A percentile compares a stretch with the other conserved stretches of the same genome.
Conservation (phyloP, 148 eudicot genomes). For the Vaccinium corymbosum region DNA sequence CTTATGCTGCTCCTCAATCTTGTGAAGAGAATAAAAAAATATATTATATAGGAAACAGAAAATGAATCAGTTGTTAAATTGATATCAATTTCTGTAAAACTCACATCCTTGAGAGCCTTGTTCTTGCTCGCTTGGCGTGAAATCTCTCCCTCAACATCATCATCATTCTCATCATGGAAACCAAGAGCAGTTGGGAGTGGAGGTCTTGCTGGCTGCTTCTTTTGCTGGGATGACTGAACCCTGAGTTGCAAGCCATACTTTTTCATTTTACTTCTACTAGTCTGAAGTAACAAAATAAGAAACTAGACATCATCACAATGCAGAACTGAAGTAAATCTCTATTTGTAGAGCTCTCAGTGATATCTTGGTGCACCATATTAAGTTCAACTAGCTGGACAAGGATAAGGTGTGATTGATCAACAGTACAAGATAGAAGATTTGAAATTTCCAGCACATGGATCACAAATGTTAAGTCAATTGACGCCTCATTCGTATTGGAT, state of each 20-base stretch:
- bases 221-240: constrained; percentile 61
- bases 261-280: constrained; percentile 21
- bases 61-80: neutral
- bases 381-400: neutral
- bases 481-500: neutral
- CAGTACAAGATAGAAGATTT: neutral
- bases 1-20: constrained; percentile 93
- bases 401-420: neutral
- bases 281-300: constrained; percentile 7
- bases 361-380: constrained; percentile 4
- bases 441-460: neutral
- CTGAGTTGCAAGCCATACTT: constrained; percentile 80
- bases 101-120: constrained; percentile 68
- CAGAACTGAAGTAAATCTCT: neutral
- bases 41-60: neutral
- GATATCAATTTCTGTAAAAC: constrained; percentile 13
- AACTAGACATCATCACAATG: neutral
- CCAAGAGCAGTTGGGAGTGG: constrained; percentile 43
- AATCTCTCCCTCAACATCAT: constrained; percentile 70
- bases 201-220: constrained; percentile 43
- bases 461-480: neutral
- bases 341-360: neutral
- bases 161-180: constrained; percentile 64
- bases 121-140: constrained; percentile 78
- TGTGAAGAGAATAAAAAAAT: constrained; percentile 2